These are phyloP conservation scores for Epithemia pelagica DNA, from an alignment of 108 stramenopile species.

Conservation along the genomic window DNA sequence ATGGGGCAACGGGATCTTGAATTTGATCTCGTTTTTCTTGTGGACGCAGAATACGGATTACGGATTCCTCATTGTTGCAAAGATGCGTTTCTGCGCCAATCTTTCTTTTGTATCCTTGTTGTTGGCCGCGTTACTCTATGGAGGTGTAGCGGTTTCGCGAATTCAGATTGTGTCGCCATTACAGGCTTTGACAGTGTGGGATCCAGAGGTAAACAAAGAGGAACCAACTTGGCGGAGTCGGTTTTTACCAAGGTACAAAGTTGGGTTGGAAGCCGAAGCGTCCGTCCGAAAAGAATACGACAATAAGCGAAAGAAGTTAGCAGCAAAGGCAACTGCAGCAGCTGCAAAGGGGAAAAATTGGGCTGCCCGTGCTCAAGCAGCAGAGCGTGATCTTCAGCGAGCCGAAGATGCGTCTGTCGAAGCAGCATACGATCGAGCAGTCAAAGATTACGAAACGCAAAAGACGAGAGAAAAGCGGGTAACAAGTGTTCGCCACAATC, in stretches of 20 bases:
- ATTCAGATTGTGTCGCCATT: constrained; percentile 66
- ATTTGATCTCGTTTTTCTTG: no score
- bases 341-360: constrained; percentile 18
- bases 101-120: no score
- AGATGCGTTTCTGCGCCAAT: no score
- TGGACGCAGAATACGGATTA: no score
- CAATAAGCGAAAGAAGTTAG: constrained; percentile 20
- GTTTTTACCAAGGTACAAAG: constrained; percentile 51
- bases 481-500: not conserved
- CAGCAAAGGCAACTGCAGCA: constrained; percentile 14
- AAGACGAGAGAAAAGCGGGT: constrained; percentile 7
- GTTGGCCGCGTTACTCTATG: no score
- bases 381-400: constrained; percentile 27
- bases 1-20: no score
- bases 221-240: constrained; percentile 32
- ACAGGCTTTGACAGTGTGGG: constrained; percentile 67
- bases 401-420: constrained; percentile 45
- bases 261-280: constrained; percentile 62
- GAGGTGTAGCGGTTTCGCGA: not conserved
- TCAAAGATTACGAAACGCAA: constrained; percentile 27
- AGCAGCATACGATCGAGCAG: constrained; percentile 57
- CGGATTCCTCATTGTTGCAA: no score
- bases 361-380: constrained; percentile 37
- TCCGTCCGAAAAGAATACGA: constrained; percentile 40
- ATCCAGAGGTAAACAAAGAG: constrained; percentile 21